Base-by-base conservation (phyloP, 2,329 filamentous ascomycete species). In the Nemania sp. region DNA sequence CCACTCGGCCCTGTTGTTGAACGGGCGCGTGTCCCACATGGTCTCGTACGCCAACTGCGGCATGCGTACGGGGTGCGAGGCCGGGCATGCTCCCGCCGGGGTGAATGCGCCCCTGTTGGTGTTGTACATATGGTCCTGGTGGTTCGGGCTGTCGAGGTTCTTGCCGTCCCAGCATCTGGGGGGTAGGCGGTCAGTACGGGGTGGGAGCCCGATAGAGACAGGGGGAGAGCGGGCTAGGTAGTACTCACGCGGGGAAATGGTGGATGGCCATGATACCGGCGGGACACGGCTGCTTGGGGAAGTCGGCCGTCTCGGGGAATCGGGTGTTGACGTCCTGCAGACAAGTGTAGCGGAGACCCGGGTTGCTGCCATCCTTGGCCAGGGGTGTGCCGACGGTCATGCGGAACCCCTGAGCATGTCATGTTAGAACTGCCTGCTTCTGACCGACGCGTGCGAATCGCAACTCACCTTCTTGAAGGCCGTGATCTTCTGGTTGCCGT, bases 141-240 rank as follows among this genome's bases (percentile, higher is more conserved):
- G 79, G 71, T 81, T 78, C 17, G 78, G 78, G 34, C 72, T 76
- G 69, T 81, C 79, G 43, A 80, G 74, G 66, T 80, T 80, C 60
- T 76, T 75, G 59, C 80, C 79, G 62, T 81, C 79, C 79, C 80
- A 81, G 73, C 80, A 81, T 1, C 60, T 63, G 40, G 47, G 57
- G 39, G n/a, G n/a, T n/a, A n/a, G n/a, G 37, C 46, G 51, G 58
- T 60, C 34, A 62, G 56, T 32, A 62, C 29, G 21, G 42, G 40
- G 42, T 9, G 42, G 58, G 48, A 60, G 53, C 18, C 42, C 11
- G 39, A 54, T 37, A 53, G 25, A 57, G 48, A 57, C 48, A 39
- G 58, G 52, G 25, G 43, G 48, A 56, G 42, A 53, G 42, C n/a
- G 15, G 58, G 47, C 46, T 47, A n/a, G n/a, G n/a, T n/a, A n/a